A percentile compares a stretch with the other conserved stretches of the same genome.
Conservation (phyloP, 2,329 filamentous ascomycete species). For the Aspergillus quadrilineatus region DNA sequence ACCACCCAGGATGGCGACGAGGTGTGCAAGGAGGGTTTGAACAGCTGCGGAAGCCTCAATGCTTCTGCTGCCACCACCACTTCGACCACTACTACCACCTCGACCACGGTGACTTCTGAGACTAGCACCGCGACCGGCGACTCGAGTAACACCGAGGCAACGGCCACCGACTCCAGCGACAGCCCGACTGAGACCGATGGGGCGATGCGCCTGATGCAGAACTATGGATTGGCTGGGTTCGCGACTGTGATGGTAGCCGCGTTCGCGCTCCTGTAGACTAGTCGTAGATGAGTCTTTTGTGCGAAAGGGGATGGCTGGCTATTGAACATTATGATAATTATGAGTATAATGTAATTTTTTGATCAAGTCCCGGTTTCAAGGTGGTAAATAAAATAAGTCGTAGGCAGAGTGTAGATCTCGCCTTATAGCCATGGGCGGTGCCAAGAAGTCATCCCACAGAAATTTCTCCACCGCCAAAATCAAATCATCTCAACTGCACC, state of each 20-base stretch:
- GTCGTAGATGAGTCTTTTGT: neutral
- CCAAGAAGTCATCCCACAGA: conserved; percentile 44
- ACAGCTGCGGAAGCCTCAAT: conserved; percentile 55
- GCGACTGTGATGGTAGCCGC: conserved; percentile 47
- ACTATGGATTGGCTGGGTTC: conserved; percentile 54
- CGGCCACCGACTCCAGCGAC: conserved; percentile 18
- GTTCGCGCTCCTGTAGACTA: conserved; percentile 1
- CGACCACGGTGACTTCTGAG: conserved; percentile 30
- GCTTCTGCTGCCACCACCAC: conserved; percentile 35
- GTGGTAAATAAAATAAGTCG: neutral
- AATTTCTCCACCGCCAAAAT: conserved; percentile 42
- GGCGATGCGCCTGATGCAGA: conserved; percentile 48
- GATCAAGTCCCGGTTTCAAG: neutral
- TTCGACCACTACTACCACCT: conserved; percentile 28
- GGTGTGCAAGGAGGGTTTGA: conserved; percentile 46
- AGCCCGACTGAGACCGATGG: conserved; percentile 33
- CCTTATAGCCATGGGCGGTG: conserved; percentile 15
- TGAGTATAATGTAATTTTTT: conserved; percentile 6
- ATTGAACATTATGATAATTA: conserved; percentile 4
- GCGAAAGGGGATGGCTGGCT: neutral
- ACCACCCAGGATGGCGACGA: conserved; percentile 45
- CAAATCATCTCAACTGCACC: conserved; percentile 19
- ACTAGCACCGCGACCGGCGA: conserved; percentile 29
- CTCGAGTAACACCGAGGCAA: conserved; percentile 20
- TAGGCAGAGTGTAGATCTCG: neutral